Base-by-base conservation (phyloP, 208 protist genomes). In the Crithidia acanthocephali region DNA sequence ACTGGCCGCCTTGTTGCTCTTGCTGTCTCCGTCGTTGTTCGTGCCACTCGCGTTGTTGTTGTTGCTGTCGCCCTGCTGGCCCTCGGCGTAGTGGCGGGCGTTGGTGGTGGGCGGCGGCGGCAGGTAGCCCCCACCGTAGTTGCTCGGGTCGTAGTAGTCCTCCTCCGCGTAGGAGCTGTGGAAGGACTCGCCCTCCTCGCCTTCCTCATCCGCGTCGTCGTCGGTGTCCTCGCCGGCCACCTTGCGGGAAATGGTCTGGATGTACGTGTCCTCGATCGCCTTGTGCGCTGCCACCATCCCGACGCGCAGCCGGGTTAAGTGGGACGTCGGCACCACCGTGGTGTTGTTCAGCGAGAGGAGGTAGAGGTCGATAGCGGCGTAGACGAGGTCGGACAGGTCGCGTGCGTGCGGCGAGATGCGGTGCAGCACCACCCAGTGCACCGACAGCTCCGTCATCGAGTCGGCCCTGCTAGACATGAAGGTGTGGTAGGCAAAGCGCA, bases 381-480 rank as follows among this genome's bases (percentile, higher is more conserved):
- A 94, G 32, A 97, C 65, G 58, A 97, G 80, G 72, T 97, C 92
- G 8, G 86, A 90, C 33, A 97, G 61, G 63, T 97, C 87, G 60
- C 83, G 80, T 15, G 89, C 85, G 72, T 91, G 76, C 2, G 87
- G 87, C 20, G 89, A 81, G 60, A 97, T 97, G 69, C 90, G 92
- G 35, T 93, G 87, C 50, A 97, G 80, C 59, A 95, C 86, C 30
- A 97, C 92, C 92, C 92, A 97, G 79, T 97, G 92, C 42, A 97
- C 87, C 30, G 86, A 93, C 27, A 94, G 58, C 51, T 86, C 86
- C 15, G 71, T 75, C 32, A 57, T 72, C 25, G 75, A 33, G 78
- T 87, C 86, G 20, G 83, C 82, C 47, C 85, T 74, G 57, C 87
- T 94, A 45, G 89, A 89, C 90, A 95, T 95, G 73, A 97, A 97